Percentiles rank a stretch among this genome's conserved stretches.
Evolutionary conservation across 805 yeast genomes (phyloP).

Genomic region (Saccharomycopsis capsularis): DNA sequence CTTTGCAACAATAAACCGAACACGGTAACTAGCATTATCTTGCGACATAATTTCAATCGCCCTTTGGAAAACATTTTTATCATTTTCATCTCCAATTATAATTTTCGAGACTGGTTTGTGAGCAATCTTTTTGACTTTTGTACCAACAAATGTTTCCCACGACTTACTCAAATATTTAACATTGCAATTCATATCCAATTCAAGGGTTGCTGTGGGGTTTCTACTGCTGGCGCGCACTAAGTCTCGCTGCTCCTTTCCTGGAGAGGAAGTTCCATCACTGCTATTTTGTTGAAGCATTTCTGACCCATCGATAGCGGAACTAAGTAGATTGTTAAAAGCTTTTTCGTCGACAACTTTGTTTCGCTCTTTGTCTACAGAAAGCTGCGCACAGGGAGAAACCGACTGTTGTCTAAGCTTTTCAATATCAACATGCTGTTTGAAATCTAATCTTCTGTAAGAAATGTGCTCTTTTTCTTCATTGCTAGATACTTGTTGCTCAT

Average conservation of each 20-base stretch:
- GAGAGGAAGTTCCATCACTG: constrained; percentile 3
- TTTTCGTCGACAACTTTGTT: background rate
- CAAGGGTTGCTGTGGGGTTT: constrained; percentile 74
- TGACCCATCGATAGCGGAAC: constrained; percentile 5
- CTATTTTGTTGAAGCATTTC: background rate
- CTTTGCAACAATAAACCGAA: constrained; percentile 53
- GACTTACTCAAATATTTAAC: constrained; percentile 67
- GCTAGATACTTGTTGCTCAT: background rate
- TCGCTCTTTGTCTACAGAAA: background rate
- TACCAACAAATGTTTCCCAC: constrained; percentile 78
- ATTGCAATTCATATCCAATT: constrained; percentile 70
- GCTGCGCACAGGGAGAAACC: constrained; percentile 15
- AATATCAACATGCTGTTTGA: constrained; percentile 9
- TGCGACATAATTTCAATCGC: constrained; percentile 64
- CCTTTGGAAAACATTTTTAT: constrained; percentile 57
- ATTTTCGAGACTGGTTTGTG: constrained; percentile 52
- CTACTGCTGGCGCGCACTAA: constrained; percentile 56
- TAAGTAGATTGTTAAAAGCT: constrained; percentile 1
- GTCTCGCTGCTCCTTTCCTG: constrained; percentile 34
- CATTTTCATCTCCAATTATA: constrained; percentile 59
- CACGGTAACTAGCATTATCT: constrained; percentile 73
- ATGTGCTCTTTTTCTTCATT: background rate
- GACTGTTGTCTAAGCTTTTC: constrained; percentile 13
- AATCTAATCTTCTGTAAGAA: constrained; percentile 4
- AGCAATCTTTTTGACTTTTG: constrained; percentile 46